Evolutionary conservation across 352 stramenopile species (phyloP), one percentile per base, ranked within the genome.

Genomic region (Lagenidium giganteum): DNA sequence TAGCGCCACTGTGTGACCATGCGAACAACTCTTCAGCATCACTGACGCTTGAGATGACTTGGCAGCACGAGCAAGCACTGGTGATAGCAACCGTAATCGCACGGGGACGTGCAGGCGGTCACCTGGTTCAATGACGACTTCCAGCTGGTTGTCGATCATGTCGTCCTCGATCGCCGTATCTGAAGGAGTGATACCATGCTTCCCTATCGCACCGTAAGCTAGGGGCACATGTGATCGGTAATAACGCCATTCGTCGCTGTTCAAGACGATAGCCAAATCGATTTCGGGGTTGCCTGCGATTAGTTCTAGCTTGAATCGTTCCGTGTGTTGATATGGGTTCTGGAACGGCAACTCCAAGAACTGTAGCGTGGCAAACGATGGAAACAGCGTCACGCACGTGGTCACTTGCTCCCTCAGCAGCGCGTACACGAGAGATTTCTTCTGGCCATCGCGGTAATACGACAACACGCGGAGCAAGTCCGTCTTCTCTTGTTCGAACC

Each of bases 361-460:
- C 12, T 90, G 28, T 13, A 95, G 64, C 41, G 67, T 55, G 0
- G 71, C 90, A 42, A 93, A 92, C 3, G 60, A 67, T 11, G 87
- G 88, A 56, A 86, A 88, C 6, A 98, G 35, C 12, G 64, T 58
- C 12, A 97, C 60, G 17, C 78, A 62, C 7, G 71, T 93, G 8
- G 87, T 97, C 47, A 97, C 80, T 46, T 89, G 89, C 25, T 94
- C 71, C 11, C 82, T 75, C 20, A 98, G 63, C 20, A 98, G 62
- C n/a, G 69, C 70, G 38, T 94, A 87, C 40, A 97, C 81, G 29
- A 98, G 72, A n/a, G 80, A 74, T 40, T 96, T 95, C 58, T 98
- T 98, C 46, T 96, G 82, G 6, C 89, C 87, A 43, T 98, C 91
- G 40, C 92, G 82, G 61, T 97, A 98, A 61, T 94, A 93, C 14